phyloP scores from a whole-genome alignment of 805 yeast genomes.

The Metschnikowia baotianmanensis region DNA sequence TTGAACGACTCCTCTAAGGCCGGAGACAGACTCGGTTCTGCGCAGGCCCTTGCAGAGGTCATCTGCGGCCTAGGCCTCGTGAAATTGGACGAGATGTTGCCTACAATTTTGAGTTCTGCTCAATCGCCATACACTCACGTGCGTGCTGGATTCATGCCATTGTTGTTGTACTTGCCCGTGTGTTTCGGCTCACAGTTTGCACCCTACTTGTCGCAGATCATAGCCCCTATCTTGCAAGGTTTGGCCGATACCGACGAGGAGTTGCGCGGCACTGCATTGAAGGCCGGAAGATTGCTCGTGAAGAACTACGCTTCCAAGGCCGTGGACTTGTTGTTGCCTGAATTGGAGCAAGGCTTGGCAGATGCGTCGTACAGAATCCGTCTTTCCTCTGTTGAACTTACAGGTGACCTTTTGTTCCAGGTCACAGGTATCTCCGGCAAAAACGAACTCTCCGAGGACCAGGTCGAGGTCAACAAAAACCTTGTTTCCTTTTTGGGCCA shows the following conservation, averaged over 20 bases:
- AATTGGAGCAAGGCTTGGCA: constrained; percentile 83
- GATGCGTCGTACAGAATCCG: constrained; percentile 84
- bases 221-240: constrained; percentile 90
- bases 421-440: constrained; percentile 86
- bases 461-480: constrained; percentile 49
- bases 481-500: constrained; percentile 79
- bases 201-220: constrained; percentile 79
- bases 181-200: constrained; percentile 91
- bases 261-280: constrained; percentile 83
- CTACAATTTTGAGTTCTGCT: constrained; percentile 72
- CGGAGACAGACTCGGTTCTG: constrained; percentile 95
- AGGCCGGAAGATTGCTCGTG: constrained; percentile 90
- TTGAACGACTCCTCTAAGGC: constrained; percentile 73
- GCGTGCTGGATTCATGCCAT: constrained; percentile 91
- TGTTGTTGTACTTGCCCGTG: constrained; percentile 85
- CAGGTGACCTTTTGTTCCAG: constrained; percentile 93
- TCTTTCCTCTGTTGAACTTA: constrained; percentile 87
- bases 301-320: constrained; percentile 90
- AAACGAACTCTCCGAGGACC: constrained; percentile 62
- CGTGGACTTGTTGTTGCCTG: constrained; percentile 89
- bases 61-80: constrained; percentile 85
- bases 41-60: constrained; percentile 95
- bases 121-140: constrained; percentile 63
- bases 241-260: constrained; percentile 87
- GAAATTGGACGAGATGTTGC: constrained; percentile 86